These are phyloP conservation scores for Silene uniflora DNA, from an alignment of 148 eudicot genomes.

Conservation along the genomic window DNA sequence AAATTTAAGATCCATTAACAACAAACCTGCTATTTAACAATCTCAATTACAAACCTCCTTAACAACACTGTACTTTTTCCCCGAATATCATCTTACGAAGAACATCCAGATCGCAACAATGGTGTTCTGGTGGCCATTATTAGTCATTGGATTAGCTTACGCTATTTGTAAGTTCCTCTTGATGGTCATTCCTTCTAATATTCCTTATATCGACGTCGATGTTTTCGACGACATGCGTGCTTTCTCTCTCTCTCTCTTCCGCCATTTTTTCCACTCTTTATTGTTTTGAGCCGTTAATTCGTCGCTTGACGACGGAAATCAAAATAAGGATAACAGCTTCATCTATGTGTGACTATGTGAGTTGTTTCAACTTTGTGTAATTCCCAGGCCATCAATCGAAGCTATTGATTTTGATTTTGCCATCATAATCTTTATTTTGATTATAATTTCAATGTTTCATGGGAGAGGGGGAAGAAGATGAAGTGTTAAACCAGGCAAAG, in stretches of 20 bases:
- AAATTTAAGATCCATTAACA: conserved; percentile 1
- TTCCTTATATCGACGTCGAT: conserved; percentile 92
- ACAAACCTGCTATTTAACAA: background rate
- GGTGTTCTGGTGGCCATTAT: conserved; percentile 83
- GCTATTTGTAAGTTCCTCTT: conserved; percentile 70
- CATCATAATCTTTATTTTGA: no score
- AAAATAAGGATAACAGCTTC: conserved; percentile 81
- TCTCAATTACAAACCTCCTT: conserved; percentile 12
- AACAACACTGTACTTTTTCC: background rate
- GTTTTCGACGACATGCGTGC: conserved; percentile 63
- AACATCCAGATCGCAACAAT: conserved; percentile 32
- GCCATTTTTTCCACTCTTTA: background rate
- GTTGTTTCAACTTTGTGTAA: conserved; percentile 24
- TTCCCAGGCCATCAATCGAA: no score
- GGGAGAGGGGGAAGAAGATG: no score
- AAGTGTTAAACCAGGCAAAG: no score
- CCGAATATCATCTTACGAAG: no score
- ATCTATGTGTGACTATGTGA: conserved; percentile 96
- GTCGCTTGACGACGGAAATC: conserved; percentile 59
- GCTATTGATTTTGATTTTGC: no score
- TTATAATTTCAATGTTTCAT: no score
- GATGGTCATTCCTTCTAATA: conserved; percentile 88
- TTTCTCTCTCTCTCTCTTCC: conserved; percentile 18
- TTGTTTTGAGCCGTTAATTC: background rate
- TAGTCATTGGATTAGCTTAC: conserved; percentile 67